Percentiles rank a stretch among this genome's conserved stretches.
phyloP scores from a whole-genome alignment of 768 basidiomycete genomes.

The Collybiopsis confluens region DNA sequence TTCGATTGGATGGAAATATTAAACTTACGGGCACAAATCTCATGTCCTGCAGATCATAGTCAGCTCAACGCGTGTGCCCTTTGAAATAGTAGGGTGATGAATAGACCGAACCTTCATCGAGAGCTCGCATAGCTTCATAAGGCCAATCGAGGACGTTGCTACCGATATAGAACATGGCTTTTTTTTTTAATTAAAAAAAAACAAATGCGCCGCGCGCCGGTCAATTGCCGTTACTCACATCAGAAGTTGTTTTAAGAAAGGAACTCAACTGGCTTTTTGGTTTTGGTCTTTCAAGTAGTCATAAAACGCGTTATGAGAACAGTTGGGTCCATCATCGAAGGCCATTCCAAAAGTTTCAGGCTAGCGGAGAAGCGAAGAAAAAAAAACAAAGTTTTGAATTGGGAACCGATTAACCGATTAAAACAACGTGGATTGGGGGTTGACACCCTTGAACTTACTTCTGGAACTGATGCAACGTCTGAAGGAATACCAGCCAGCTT shows the following conservation, averaged over 20 bases:
- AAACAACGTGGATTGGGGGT: no score
- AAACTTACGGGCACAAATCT: conserved; percentile 59
- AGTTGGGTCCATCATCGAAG: conserved; percentile 66
- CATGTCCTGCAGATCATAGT: conserved; percentile 27
- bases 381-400: no score
- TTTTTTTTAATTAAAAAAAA: no score
- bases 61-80: background rate
- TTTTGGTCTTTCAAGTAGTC: conserved; percentile 46
- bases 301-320: conserved; percentile 61
- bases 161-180: conserved; percentile 64
- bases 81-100: background rate
- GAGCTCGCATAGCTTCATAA: conserved; percentile 47
- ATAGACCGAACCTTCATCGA: conserved; percentile 35
- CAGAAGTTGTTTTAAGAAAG: background rate
- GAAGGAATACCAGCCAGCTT: conserved; percentile 38
- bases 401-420: no score
- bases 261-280: conserved; percentile 56
- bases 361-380: no score
- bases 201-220: no score
- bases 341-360: conserved; percentile 55
- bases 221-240: background rate
- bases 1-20: no score
- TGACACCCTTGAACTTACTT: conserved; percentile 38
- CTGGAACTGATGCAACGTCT: conserved; percentile 44
- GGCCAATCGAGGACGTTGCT: conserved; percentile 57